Conservation (phyloP, 768 basidiomycete species). For the Tylopilus subfusipes region DNA sequence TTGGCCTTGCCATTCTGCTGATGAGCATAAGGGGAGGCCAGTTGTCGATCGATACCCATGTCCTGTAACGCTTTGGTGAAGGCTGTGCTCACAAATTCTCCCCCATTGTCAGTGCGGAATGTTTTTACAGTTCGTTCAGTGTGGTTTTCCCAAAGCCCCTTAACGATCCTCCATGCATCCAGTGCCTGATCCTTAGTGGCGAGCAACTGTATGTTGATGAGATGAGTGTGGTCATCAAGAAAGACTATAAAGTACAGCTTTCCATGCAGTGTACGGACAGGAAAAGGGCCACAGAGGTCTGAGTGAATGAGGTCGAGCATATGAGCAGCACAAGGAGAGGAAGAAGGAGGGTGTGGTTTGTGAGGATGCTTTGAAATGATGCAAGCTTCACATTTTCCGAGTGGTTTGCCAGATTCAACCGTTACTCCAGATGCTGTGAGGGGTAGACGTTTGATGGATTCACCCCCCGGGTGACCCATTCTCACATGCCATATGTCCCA, state of each 20-base stretch:
- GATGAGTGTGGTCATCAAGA: constrained; percentile 13
- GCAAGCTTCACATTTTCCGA: background rate
- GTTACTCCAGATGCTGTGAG: fast-evolving
- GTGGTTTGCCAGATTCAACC: fast-evolving
- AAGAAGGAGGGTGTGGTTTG: background rate
- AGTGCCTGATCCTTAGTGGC: constrained; percentile 1
- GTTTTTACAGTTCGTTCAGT: background rate
- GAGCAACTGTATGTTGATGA: background rate
- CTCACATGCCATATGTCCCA: background rate
- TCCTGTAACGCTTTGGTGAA: too few relatives aligned
- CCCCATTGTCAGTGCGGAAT: background rate
- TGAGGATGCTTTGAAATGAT: background rate
- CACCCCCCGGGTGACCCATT: background rate
- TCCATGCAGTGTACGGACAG: constrained; percentile 10
- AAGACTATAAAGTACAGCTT: constrained; percentile 17
- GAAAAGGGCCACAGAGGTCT: constrained; percentile 27
- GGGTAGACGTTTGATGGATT: background rate
- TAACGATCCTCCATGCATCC: background rate
- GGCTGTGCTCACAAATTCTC: background rate
- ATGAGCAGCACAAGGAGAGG: background rate
- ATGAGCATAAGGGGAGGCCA: too few relatives aligned
- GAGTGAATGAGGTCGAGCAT: constrained; percentile 27
- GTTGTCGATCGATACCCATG: too few relatives aligned
- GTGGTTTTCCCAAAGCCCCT: background rate
- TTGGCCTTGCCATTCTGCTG: too few relatives aligned